Evolutionary conservation across 1,284 basidiomycete genomes (phyloP).

Genomic region (Fomitopsis pinicola): DNA sequence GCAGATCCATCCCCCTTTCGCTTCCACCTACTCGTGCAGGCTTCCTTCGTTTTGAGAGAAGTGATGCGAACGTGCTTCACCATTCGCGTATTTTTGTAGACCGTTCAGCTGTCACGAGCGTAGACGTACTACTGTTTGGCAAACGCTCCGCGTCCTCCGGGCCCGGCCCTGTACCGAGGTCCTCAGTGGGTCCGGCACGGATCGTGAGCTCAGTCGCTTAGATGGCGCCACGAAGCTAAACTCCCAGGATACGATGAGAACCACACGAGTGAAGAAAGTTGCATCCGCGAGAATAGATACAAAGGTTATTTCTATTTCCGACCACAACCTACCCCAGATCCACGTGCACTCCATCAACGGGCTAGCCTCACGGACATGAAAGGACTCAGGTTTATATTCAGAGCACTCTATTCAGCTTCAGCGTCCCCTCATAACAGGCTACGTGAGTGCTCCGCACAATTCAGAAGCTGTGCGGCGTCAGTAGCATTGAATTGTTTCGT

Average conservation of each 20-base stretch:
- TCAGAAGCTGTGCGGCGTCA: not conserved
- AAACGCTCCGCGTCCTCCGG: too few species aligned
- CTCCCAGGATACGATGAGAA: not conserved
- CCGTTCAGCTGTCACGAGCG: too few species aligned
- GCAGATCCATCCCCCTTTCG: not conserved
- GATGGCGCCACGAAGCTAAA: not conserved
- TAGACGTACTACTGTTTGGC: too few species aligned
- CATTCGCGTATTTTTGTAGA: not conserved
- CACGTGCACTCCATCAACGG: not conserved
- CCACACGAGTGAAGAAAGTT: not conserved
- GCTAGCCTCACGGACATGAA: not conserved
- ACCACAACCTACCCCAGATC: not conserved
- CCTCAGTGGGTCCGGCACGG: not conserved
- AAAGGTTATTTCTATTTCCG: not conserved
- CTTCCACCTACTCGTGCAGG: not conserved
- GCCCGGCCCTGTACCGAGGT: not conserved
- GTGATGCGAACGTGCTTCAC: not conserved
- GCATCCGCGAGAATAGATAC: not conserved
- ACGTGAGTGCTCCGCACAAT: not conserved
- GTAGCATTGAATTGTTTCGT: not conserved
- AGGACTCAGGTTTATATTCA: not conserved
- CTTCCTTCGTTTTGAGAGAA: not conserved
- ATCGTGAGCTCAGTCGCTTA: not conserved
- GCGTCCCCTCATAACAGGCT: not conserved
- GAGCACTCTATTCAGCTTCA: not conserved